Evolutionary conservation across 306 rosid genomes (phyloP).

Genomic region (Cucumis cinereus): DNA sequence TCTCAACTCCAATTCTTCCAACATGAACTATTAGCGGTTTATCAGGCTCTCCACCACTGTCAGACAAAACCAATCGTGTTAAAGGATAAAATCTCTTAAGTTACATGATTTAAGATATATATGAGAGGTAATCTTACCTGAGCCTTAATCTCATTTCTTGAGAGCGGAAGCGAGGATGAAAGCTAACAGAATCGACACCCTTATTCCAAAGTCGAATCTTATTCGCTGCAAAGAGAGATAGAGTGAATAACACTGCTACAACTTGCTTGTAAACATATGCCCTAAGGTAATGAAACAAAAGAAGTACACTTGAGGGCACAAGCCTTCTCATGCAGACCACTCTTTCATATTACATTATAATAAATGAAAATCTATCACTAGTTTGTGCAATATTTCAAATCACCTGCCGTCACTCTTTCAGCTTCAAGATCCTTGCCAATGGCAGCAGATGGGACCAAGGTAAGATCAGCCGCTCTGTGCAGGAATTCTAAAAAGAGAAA

Average conservation of each 20-base stretch:
- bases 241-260: not conserved
- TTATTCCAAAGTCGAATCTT: conserved; percentile 95
- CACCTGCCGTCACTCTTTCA: conserved; percentile 79
- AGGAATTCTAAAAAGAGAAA: conserved; percentile 59
- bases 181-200: conserved; percentile 92
- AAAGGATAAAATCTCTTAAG: conserved; percentile 9
- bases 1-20: conserved; percentile 94
- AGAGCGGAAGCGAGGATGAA: conserved; percentile 64
- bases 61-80: conserved; percentile 8
- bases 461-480: conserved; percentile 92
- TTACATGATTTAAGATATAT: conserved; percentile 1
- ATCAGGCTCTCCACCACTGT: conserved; percentile 76
- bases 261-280: not conserved
- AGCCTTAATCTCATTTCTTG: conserved; percentile 78
- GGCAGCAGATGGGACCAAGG: conserved; percentile 94
- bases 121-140: conserved; percentile 32
- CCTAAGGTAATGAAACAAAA: not conserved
- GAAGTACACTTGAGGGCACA: not conserved
- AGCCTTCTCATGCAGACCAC: not conserved
- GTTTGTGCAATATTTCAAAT: conserved; percentile 11
- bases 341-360: not conserved
- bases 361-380: not conserved
- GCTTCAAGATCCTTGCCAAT: conserved; percentile 68
- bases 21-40: conserved; percentile 90
- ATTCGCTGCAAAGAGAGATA: conserved; percentile 42